Conservation (phyloP, 1,284 basidiomycete genomes). For the Naganishia sp. region DNA sequence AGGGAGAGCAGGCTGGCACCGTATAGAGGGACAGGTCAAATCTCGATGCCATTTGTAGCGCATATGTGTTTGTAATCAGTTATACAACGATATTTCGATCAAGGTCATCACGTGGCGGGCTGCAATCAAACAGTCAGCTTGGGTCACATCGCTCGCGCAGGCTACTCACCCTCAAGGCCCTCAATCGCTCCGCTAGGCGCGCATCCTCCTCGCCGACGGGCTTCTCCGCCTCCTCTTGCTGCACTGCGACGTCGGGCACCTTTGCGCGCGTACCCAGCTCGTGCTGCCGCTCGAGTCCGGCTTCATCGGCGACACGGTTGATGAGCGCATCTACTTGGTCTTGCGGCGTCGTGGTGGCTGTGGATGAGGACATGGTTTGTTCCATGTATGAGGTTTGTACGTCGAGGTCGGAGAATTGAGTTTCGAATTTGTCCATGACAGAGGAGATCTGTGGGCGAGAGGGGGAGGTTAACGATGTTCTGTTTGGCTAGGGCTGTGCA, state of each 20-base stretch:
- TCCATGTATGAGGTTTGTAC: conserved; percentile 99
- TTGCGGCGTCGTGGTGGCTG: conserved; percentile 89
- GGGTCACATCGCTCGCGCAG: no score
- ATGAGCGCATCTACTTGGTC: conserved; percentile 94
- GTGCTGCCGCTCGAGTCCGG: conserved; percentile 92
- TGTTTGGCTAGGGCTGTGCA: not conserved
- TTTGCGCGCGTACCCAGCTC: conserved; percentile 67
- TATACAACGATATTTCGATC: no score
- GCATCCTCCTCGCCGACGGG: conserved; percentile 47
- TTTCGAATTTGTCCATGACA: conserved; percentile 99
- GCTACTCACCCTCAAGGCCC: conserved; percentile 48
- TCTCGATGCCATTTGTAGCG: no score
- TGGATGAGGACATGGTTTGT: conserved; percentile 89
- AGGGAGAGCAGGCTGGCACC: no score
- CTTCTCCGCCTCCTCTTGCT: conserved; percentile 48
- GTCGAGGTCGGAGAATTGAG: conserved; percentile 94
- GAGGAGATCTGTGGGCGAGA: conserved; percentile 74
- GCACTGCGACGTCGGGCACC: conserved; percentile 55
- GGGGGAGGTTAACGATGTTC: not conserved
- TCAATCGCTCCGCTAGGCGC: conserved; percentile 44
- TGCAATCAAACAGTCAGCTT: no score
- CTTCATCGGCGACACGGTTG: conserved; percentile 94
- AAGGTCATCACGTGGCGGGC: no score
- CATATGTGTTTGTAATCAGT: no score
- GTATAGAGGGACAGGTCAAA: no score